A percentile compares a stretch with the other conserved stretches of the same genome.
Conservation (phyloP, 441 rosid genomes). For the Bruguiera hainesii region DNA sequence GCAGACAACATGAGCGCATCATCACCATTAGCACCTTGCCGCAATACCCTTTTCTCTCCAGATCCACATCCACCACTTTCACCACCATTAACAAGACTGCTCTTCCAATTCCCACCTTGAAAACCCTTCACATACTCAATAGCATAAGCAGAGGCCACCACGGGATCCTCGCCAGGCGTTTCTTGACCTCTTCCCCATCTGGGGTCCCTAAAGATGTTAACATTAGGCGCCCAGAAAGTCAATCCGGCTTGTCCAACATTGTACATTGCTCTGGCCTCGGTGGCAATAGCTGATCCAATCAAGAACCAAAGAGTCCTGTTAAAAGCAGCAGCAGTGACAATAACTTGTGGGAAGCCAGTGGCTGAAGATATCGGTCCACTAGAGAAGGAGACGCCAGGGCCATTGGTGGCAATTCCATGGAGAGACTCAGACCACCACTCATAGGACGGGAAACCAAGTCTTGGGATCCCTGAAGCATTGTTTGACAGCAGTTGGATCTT, state of each 20-base stretch:
- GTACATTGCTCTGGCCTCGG: slow-evolving; percentile 95
- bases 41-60: slow-evolving; percentile 39
- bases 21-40: slow-evolving; percentile 36
- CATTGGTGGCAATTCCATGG: slow-evolving; percentile 87
- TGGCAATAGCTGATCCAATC: slow-evolving; percentile 67
- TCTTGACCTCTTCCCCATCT: slow-evolving; percentile 99
- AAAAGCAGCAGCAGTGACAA: slow-evolving; percentile 84
- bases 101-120: slow-evolving; percentile 43
- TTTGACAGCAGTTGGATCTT: slow-evolving; percentile 62
- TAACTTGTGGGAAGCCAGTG: slow-evolving; percentile 95
- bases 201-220: slow-evolving; percentile 88
- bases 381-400: slow-evolving; percentile 78
- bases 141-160: slow-evolving; percentile 68
- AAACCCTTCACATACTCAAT: slow-evolving; percentile 79
- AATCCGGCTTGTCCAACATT: slow-evolving; percentile 88
- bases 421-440: slow-evolving; percentile 99
- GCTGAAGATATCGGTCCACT: slow-evolving; percentile 68
- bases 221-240: slow-evolving; percentile 93
- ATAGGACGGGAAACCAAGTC: slow-evolving; percentile 70
- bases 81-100: slow-evolving; percentile 11
- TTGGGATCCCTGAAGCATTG: slow-evolving; percentile 71
- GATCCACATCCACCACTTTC: slow-evolving; percentile 17
- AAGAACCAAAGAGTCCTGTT: slow-evolving; percentile 72
- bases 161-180: slow-evolving; percentile 96
- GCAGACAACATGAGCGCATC: slow-evolving; percentile 66